Percentiles rank a stretch among this genome's conserved stretches.
Evolutionary conservation across 2,329 filamentous ascomycete genomes (phyloP).

Genomic region (Sclerotinia nivalis): DNA sequence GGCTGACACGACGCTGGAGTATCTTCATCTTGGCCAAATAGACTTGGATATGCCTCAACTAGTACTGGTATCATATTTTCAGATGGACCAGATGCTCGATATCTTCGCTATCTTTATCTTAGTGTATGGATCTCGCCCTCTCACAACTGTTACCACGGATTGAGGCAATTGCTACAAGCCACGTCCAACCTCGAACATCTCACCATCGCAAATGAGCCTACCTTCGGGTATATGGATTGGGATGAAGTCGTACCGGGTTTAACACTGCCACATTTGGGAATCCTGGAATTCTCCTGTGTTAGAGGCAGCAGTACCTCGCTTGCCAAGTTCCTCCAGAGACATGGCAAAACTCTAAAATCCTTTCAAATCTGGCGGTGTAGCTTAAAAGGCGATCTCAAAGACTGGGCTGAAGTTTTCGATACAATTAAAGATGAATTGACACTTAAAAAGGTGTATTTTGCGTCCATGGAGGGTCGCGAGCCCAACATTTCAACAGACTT

Average conservation of each 20-base stretch:
- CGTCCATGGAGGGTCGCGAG: accelerated
- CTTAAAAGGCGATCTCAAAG: accelerated
- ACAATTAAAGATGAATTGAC: background rate
- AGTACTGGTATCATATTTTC: background rate
- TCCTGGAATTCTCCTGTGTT: background rate
- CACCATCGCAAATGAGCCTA: accelerated
- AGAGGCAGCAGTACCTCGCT: background rate
- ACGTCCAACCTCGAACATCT: background rate
- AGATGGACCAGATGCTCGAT: background rate
- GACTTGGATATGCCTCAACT: background rate
- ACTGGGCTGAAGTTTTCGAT: background rate
- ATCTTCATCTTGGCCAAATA: accelerated
- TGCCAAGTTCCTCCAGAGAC: background rate
- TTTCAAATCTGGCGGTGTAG: accelerated
- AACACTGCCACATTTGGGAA: background rate
- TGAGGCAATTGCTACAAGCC: background rate
- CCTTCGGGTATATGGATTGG: background rate
- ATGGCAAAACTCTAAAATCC: background rate
- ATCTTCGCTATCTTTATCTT: background rate
- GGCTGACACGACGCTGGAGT: background rate
- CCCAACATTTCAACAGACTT: background rate
- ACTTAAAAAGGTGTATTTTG: background rate
- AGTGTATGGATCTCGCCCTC: accelerated
- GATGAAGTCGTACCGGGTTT: background rate
- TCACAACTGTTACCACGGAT: background rate